phyloP scores from a whole-genome alignment of 176 grass and related monocot species.

The Rhipidocladum racemiflorum region DNA sequence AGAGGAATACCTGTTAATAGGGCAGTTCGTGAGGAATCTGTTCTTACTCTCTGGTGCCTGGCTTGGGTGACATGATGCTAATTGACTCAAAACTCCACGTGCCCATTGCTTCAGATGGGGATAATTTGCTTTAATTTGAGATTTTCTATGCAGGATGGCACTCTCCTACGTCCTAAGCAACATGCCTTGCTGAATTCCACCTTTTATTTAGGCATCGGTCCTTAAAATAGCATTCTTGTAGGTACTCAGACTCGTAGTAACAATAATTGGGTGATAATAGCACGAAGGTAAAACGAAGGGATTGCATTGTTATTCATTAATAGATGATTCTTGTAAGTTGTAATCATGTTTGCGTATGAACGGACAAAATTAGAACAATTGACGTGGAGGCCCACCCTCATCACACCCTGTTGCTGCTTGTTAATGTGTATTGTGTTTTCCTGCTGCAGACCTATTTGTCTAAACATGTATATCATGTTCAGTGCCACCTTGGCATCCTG shows the following conservation, averaged over 20 bases:
- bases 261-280: not conserved
- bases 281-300: not conserved
- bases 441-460: too few species aligned
- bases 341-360: not conserved
- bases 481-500: too few species aligned
- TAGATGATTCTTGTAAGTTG: not conserved
- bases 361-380: not conserved
- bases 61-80: not conserved
- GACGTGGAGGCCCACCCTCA: not conserved
- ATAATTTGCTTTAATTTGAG: not conserved
- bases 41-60: not conserved
- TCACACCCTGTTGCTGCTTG: not conserved
- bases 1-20: not conserved
- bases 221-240: not conserved
- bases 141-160: slow-evolving; percentile 16
- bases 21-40: not conserved
- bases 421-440: too few species aligned
- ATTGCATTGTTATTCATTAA: not conserved
- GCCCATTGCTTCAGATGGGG: slow-evolving; percentile 15
- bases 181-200: not conserved
- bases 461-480: too few species aligned
- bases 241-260: not conserved
- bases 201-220: not conserved
- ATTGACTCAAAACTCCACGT: slow-evolving; percentile 19
- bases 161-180: not conserved